phyloP scores from a whole-genome alignment of 2,329 filamentous ascomycete genomes.

The Colletotrichum sublineola region DNA sequence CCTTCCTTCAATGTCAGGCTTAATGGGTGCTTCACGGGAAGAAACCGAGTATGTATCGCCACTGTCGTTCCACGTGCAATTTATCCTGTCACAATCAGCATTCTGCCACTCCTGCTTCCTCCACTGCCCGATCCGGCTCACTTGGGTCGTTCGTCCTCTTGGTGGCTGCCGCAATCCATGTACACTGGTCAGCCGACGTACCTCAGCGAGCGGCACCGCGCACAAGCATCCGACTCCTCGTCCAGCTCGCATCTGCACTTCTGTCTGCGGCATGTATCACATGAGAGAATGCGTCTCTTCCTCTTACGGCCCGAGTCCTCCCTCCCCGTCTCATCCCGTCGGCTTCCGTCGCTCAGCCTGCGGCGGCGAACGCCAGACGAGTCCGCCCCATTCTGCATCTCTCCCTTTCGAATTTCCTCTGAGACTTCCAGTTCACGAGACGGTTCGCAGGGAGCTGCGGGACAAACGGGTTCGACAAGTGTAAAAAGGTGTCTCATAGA shows the following conservation, averaged over 20 bases:
- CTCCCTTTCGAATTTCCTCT: neutral
- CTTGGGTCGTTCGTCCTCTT: neutral
- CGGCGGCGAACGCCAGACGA: conserved; percentile 16
- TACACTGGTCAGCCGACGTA: conserved; percentile 2
- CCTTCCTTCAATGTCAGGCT: conserved; percentile 32
- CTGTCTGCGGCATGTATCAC: conserved; percentile 40
- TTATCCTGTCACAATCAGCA: conserved; percentile 22
- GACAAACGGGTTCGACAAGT: neutral
- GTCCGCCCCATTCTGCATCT: conserved; percentile 13
- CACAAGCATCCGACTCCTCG: conserved; percentile 37
- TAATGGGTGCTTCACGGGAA: conserved; percentile 22
- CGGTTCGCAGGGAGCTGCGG: neutral
- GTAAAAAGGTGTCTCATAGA: neutral
- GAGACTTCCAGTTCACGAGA: neutral
- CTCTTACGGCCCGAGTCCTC: conserved; percentile 39
- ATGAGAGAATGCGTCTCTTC: conserved; percentile 39
- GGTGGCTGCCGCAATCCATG: neutral
- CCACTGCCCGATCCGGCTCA: neutral
- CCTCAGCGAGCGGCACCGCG: conserved; percentile 40
- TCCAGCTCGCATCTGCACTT: conserved; percentile 41
- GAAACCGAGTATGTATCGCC: conserved; percentile 37
- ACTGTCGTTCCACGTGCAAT: conserved; percentile 40
- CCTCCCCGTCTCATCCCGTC: conserved; percentile 14
- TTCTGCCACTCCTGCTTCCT: neutral
- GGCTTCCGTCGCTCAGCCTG: conserved; percentile 33